Evolutionary conservation across 2,329 filamentous ascomycete species (phyloP).

Genomic region (Clarireedia sp.): DNA sequence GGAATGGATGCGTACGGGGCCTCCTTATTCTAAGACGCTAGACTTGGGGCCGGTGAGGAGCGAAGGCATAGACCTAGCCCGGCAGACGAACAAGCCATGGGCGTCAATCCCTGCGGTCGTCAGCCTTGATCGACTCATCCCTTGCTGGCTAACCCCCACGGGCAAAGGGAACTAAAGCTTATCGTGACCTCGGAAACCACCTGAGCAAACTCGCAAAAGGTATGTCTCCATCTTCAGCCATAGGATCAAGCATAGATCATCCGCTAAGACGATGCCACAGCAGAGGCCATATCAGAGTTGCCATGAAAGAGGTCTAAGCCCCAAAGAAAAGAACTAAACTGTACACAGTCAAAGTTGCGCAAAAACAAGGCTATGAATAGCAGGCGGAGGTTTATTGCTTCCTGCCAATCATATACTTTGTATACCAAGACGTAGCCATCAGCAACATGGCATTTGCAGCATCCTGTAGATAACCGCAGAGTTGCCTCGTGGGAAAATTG

Average conservation of each 20-base stretch:
- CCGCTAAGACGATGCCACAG: background rate
- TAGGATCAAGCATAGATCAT: background rate
- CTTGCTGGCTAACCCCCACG: conserved; percentile 1
- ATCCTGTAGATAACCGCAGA: conserved; percentile 18
- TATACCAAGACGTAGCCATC: conserved; percentile 5
- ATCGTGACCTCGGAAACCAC: conserved; percentile 6
- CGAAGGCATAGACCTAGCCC: too few species aligned
- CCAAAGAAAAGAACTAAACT: background rate
- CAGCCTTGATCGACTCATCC: background rate
- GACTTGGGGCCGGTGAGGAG: too few species aligned
- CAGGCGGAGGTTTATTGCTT: conserved; percentile 14
- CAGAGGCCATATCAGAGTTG: background rate
- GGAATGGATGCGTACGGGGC: too few species aligned
- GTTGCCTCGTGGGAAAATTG: conserved; percentile 19
- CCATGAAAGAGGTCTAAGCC: background rate
- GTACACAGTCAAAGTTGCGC: too few species aligned
- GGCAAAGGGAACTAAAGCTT: background rate
- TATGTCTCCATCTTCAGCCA: background rate
- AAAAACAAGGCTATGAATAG: conserved; percentile 1
- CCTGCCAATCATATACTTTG: conserved; percentile 3
- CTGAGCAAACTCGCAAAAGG: conserved; percentile 1
- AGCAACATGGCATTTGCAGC: conserved; percentile 7
- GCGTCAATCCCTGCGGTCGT: too few species aligned
- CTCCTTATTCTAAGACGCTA: too few species aligned
- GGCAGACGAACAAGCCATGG: too few species aligned